Percentiles rank a stretch among this genome's conserved stretches.
Evolutionary conservation across 2,329 filamentous ascomycete species (phyloP).

Genomic region (Exserohilum turcica): DNA sequence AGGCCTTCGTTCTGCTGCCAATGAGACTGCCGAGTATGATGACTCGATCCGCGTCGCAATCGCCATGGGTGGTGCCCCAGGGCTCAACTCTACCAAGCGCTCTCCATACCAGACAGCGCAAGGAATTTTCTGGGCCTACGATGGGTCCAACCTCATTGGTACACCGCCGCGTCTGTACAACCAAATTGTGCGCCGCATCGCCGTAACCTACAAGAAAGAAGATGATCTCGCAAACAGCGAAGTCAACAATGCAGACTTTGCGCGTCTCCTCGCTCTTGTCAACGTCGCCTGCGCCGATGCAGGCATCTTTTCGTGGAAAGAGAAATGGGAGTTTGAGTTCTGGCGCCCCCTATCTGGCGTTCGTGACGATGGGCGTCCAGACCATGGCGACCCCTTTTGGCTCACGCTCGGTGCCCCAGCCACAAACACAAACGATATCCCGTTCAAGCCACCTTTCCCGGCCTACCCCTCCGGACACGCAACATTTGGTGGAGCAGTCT

Average conservation of each 20-base stretch:
- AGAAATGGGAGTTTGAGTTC: constrained; percentile 38
- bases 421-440: constrained; percentile 29
- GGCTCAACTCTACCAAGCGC: constrained; percentile 20
- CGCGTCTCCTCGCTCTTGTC: constrained; percentile 31
- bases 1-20: constrained; percentile 9
- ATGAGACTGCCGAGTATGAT: constrained; percentile 18
- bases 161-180: constrained; percentile 24
- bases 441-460: constrained; percentile 37
- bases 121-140: constrained; percentile 22
- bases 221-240: constrained; percentile 1
- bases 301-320: constrained; percentile 37
- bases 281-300: constrained; percentile 34
- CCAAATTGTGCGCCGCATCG: constrained; percentile 31
- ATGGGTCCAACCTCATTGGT: constrained; percentile 27
- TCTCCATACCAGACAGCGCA: constrained; percentile 16
- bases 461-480: constrained; percentile 37
- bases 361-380: constrained; percentile 21
- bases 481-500: constrained; percentile 30
- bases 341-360: constrained; percentile 38
- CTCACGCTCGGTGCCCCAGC: constrained; percentile 29
- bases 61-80: constrained; percentile 18
- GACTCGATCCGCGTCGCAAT: constrained; percentile 11
- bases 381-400: constrained; percentile 30
- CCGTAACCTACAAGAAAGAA: constrained; percentile 21
- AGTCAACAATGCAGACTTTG: constrained; percentile 37